Evolutionary conservation across 208 protist genomes (phyloP).

Genomic region (Leishmania martiniquensis): DNA sequence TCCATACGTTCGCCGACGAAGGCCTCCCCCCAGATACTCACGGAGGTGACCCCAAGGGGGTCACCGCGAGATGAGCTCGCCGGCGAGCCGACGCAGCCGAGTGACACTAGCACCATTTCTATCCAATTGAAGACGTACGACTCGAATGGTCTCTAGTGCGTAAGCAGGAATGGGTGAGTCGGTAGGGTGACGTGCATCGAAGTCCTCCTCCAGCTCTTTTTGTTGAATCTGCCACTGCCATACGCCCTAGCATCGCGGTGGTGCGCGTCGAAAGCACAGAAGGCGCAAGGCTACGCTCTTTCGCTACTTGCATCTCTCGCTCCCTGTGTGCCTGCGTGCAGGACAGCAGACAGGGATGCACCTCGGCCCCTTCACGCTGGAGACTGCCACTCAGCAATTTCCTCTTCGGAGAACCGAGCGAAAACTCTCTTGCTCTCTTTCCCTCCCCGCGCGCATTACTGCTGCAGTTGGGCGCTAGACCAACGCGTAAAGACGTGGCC

Average conservation of each 20-base stretch:
- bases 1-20: neutral
- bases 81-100: conserved; percentile 6
- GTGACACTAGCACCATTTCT: conserved; percentile 19
- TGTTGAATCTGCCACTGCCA: neutral
- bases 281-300: neutral
- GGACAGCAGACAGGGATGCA: neutral
- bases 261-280: neutral
- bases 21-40: neutral
- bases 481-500: neutral
- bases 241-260: neutral
- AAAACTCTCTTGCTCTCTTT: neutral
- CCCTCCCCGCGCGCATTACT: neutral
- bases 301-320: neutral
- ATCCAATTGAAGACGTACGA: conserved; percentile 22
- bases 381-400: neutral
- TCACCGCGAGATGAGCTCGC: conserved; percentile 5
- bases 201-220: neutral
- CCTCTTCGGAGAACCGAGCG: neutral
- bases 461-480: neutral
- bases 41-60: neutral
- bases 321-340: neutral
- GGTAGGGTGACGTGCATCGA: neutral
- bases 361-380: neutral
- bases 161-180: conserved; percentile 1
- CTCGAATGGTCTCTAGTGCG: conserved; percentile 25